Base-by-base conservation (phyloP, 78 protist genomes). In the Cavenderia fasciculata region DNA sequence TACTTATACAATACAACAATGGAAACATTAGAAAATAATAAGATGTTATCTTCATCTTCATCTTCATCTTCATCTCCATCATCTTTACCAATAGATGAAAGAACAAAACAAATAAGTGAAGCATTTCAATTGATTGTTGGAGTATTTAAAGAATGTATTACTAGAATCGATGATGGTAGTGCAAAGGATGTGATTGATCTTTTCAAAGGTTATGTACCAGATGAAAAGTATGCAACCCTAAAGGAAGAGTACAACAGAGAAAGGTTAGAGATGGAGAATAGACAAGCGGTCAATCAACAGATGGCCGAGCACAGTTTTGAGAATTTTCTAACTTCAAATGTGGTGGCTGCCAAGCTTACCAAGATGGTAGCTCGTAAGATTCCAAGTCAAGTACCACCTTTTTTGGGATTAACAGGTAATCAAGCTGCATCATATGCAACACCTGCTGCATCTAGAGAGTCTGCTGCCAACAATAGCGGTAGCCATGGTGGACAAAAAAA, bases 191-290 rank as follows among this genome's bases (percentile, higher is more conserved):
- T 54, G 8, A 41, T 74, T 33, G 92, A 74, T 14, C 43, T 86
- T 19, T 51, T 74, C 33, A 70, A 74, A 54, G 77, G 85, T 49
- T 86, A 86, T n/a, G 41, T 86, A 31, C 51, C 59, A 16, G 31
- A 38, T 31, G 82, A 86, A 12, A 59, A 57, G 10, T 86, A 41
- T 69, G 19, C 40, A 25, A 27, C 62, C 4, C 72, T 63, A n/a
- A 43, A 47, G 18, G n/a, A n/a, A n/a, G n/a, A n/a, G n/a, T n/a
- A n/a, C n/a, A n/a, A n/a, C n/a, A n/a, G n/a, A n/a, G n/a, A n/a
- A n/a, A n/a, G n/a, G n/a, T n/a, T n/a, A n/a, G 72, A 63, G 33
- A 63, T 63, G 72, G 33, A 43, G 5, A 19, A 33, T n/a, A 63
- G 21, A n/a, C 33, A 38, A 43, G n/a, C 51, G 12, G 72, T 33